Conservation (phyloP, 306 rosid species). For the Cotoneaster glaucophyllus region DNA sequence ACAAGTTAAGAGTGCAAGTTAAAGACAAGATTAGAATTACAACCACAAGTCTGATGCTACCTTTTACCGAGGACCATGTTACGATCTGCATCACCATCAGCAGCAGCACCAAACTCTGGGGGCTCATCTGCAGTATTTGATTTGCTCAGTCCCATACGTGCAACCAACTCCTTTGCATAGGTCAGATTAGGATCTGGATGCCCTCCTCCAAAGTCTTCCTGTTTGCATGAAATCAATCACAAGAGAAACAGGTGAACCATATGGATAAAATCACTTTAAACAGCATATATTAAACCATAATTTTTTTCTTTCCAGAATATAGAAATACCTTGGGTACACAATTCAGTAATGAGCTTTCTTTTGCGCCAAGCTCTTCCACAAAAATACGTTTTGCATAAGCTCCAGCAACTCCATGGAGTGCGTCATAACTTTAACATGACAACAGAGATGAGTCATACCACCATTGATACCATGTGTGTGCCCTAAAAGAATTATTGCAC, state of each 20-base stretch:
- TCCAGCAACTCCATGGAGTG: slow-evolving; percentile 91
- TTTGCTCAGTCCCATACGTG: slow-evolving; percentile 84
- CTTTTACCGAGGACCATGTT: slow-evolving; percentile 99
- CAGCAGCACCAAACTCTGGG: slow-evolving; percentile 99
- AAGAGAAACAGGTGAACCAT: neutral
- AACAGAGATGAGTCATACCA: slow-evolving; percentile 6
- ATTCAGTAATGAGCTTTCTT: slow-evolving; percentile 84
- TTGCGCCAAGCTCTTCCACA: slow-evolving; percentile 98
- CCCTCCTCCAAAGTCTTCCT: slow-evolving; percentile 99
- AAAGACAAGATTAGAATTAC: slow-evolving; percentile 1
- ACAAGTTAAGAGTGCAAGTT: slow-evolving; percentile 8
- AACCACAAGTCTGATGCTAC: slow-evolving; percentile 26
- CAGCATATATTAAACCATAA: neutral
- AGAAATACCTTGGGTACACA: slow-evolving; percentile 81
- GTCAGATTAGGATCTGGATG: slow-evolving; percentile 99
- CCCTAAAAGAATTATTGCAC: neutral
- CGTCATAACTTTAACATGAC: slow-evolving; percentile 58
- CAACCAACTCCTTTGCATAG: slow-evolving; percentile 97
- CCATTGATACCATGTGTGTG: neutral
- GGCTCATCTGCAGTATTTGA: slow-evolving; percentile 62
- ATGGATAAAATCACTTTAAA: neutral
- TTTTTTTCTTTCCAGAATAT: neutral
- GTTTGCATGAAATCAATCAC: slow-evolving; percentile 24
- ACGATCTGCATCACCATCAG: slow-evolving; percentile 99
- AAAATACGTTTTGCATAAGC: slow-evolving; percentile 91